Base-by-base conservation (phyloP, 805 yeast species). In the Metschnikowia anglica region DNA sequence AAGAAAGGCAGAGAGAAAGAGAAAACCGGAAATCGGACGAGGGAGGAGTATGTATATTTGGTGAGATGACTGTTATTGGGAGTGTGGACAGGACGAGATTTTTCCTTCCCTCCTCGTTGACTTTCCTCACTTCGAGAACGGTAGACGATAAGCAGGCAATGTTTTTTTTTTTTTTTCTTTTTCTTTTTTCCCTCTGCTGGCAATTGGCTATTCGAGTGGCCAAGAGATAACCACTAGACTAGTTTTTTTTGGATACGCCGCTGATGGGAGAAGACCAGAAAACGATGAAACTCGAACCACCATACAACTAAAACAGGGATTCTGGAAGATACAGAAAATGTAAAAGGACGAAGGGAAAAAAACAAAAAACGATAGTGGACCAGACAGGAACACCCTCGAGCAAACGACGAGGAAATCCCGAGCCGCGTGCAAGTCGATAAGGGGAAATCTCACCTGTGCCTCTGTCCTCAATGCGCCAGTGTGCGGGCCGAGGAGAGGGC, bases 51-150 rank as follows among this genome's bases (percentile, higher is more conserved):
- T 32, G 32, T 18, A 23, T 10, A 6, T 16, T 20, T 13, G 10
- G 37, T 12, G 26, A 36, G 39, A 35, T 26, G 32, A 27, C 26
- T 16, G 29, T 20, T n/a, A 18, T 27, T 27, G 19, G 33, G 33
- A 36, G 27, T 32, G 37, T 34, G 28, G 28, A 16, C 28, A 34
- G 37, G 39, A 19, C 39, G 13, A 21, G 39, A 12, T 12, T 32
- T 32, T 32, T 32, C 35, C 11, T 32, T 17, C 12, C 29, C 13
- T 26, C 29, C 29, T 26, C 29, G 16, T n/a, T 26, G 29, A 16
- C 16, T 26, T 26, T 29, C 24, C 37, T 2, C 9, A 34, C 18
- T 15, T 18, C 37, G 13, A 23, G 28, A 34, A 23, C 28, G 37
- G 37, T 19, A 34, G 19, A 26, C 29, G 29, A 26, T n/a, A 26